Base-by-base conservation (phyloP, 208 protist species). In the Trypanosoma congolense region DNA sequence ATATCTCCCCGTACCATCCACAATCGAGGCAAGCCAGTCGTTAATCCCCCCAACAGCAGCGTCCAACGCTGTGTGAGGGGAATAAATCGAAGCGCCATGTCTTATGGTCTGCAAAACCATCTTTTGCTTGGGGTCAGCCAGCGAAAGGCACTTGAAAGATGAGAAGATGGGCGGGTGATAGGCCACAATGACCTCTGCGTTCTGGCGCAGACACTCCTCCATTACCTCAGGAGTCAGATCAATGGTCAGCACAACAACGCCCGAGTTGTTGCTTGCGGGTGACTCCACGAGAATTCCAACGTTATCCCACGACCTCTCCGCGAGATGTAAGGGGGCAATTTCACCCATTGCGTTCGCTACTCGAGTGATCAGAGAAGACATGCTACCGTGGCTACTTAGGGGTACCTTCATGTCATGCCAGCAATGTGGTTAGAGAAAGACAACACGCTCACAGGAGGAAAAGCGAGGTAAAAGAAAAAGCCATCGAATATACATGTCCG, bases 91-190 rank as follows among this genome's bases (percentile, higher is more conserved):
- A 50, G 96, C 88, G 31, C 87, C 84, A 4, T 74, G 65, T 4
- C 61, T 71, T 1, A 92, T 58, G 0, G 77, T 73, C 36, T 72
- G 70, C 16, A 96, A 65, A 2, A 94, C 31, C 22, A 90, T 78
- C 9, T 70, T 61, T 59, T 93, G 77, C 74, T 86, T 87, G 14
- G 77, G 59, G 54, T 92, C 67, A 30, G 55, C 50, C 46, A 85
- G 56, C 21, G 71, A 78, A n/a, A 97, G 74, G 2, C 82, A 62
- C 70, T 94, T 96, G 33, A 95, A 58, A 9, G 81, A 53, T 19
- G 70, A 50, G 59, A 96, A 97, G 30, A 96, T 85, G 2, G 81
- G 78, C 21, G 93, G 90, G 68, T 97, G 93, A 73, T 97, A 97
- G 4, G 91, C 70, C 1, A 97, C 29, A 30, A 97, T 84, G 10